Evolutionary conservation across 1,284 basidiomycete species (phyloP).

Genomic region (Moesziomyces parantarcticus): DNA sequence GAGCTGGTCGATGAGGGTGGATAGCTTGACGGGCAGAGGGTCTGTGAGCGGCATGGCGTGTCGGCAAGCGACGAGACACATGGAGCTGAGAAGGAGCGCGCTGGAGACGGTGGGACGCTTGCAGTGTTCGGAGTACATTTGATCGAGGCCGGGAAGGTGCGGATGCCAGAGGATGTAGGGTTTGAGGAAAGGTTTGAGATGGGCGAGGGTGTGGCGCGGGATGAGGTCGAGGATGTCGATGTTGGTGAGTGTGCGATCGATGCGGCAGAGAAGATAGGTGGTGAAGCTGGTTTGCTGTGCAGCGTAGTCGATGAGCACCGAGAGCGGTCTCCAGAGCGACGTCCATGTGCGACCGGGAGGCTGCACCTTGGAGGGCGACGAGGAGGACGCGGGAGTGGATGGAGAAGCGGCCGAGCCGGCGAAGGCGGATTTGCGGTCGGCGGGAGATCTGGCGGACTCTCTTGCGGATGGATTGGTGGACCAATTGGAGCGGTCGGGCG

Average conservation of each 20-base stretch:
- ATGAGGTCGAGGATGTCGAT: slow-evolving; percentile 44
- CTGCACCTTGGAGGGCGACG: slow-evolving; percentile 12
- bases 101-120: slow-evolving; percentile 31
- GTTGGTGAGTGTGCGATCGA: slow-evolving; percentile 19
- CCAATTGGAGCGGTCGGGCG: slow-evolving; percentile 6
- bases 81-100: slow-evolving; percentile 41
- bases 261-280: slow-evolving; percentile 35
- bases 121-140: slow-evolving; percentile 28
- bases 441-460: background rate
- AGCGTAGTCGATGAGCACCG: slow-evolving; percentile 51
- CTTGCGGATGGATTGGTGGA: slow-evolving; percentile 2
- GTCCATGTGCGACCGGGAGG: slow-evolving; percentile 50
- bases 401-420: slow-evolving; percentile 13
- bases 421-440: slow-evolving; percentile 2
- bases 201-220: slow-evolving; percentile 18
- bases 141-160: slow-evolving; percentile 33
- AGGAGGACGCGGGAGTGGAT: slow-evolving; percentile 7
- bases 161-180: slow-evolving; percentile 49
- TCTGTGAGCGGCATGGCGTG: slow-evolving; percentile 46
- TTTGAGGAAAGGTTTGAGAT: slow-evolving; percentile 39
- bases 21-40: slow-evolving; percentile 30
- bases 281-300: slow-evolving; percentile 45
- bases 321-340: slow-evolving; percentile 45
- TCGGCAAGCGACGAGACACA: slow-evolving; percentile 43
- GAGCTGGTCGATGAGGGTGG: slow-evolving; percentile 42